A percentile compares a stretch with the other conserved stretches of the same genome.
These are phyloP conservation scores for Casuarina glauca DNA, from an alignment of 306 rosid genomes.

Conservation along the genomic window DNA sequence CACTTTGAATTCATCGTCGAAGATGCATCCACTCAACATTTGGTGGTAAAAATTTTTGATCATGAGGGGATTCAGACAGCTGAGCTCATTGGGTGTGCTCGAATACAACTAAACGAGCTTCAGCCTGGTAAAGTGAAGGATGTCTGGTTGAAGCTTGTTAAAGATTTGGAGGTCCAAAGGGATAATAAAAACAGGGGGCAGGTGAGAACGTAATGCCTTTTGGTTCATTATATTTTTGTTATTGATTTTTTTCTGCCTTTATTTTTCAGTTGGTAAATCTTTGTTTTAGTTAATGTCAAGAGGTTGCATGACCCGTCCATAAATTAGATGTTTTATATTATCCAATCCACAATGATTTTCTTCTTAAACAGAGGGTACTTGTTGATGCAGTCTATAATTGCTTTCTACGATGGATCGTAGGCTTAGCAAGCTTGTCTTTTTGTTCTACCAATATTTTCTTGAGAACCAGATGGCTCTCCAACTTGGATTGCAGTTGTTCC, in stretches of 20 bases:
- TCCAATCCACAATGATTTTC: not conserved
- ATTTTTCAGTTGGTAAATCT: conserved; percentile 4
- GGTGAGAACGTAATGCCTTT: conserved; percentile 43
- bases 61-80: conserved; percentile 78
- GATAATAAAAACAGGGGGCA: conserved; percentile 90
- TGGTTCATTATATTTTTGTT: conserved; percentile 20
- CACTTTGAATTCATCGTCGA: conserved; percentile 91
- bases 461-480: not conserved
- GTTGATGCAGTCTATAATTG: not conserved
- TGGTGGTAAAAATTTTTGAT: conserved; percentile 73
- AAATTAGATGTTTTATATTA: not conserved
- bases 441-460: not conserved
- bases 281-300: not conserved
- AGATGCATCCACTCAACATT: conserved; percentile 84
- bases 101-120: conserved; percentile 63
- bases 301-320: not conserved
- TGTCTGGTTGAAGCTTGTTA: conserved; percentile 95
- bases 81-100: conserved; percentile 78
- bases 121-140: conserved; percentile 92
- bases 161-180: conserved; percentile 84
- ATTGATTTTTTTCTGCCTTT: conserved; percentile 24
- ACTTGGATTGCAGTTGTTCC: not conserved
- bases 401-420: not conserved
- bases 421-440: not conserved
- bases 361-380: not conserved